Conservation (phyloP, 2,329 filamentous ascomycete species). For the Plenodomus lindquistii region DNA sequence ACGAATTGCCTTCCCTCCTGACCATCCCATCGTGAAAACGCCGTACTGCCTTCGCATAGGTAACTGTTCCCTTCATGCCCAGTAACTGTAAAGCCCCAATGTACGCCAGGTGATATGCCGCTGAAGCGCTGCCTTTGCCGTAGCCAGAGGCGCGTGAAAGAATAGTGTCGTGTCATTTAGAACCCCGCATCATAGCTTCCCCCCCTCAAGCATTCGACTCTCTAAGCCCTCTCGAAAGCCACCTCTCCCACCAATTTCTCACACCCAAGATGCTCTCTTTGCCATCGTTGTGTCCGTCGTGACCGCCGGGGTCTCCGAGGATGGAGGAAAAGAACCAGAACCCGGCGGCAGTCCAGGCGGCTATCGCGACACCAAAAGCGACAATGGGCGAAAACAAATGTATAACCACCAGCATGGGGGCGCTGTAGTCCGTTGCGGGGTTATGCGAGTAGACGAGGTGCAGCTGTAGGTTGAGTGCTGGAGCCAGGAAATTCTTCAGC, state of each 20-base stretch:
- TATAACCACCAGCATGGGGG: conserved; percentile 55
- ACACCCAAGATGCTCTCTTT: conserved; percentile 62
- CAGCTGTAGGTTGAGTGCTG: conserved; percentile 57
- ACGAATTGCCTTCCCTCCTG: background rate
- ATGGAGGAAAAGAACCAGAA: conserved; percentile 67
- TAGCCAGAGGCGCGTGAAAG: conserved; percentile 6
- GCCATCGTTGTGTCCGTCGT: conserved; percentile 63
- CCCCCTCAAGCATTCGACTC: conserved; percentile 11
- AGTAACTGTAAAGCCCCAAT: conserved; percentile 7
- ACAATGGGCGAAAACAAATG: conserved; percentile 61
- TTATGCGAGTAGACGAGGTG: conserved; percentile 51
- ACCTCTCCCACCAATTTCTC: conserved; percentile 63
- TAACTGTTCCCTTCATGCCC: conserved; percentile 9
- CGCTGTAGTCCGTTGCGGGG: conserved; percentile 43
- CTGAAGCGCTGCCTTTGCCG: conserved; percentile 18
- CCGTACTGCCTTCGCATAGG: conserved; percentile 24
- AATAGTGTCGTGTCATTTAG: conserved; percentile 3
- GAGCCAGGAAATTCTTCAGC: conserved; percentile 57
- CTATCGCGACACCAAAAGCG: conserved; percentile 59
- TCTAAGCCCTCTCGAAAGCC: conserved; percentile 51
- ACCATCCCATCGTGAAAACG: conserved; percentile 12
- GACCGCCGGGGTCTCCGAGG: conserved; percentile 64
- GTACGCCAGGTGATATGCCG: conserved; percentile 27
- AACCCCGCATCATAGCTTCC: conserved; percentile 1
- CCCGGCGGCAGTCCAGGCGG: conserved; percentile 61